These are phyloP conservation scores for Citrullus mucosospermus DNA, from an alignment of 306 rosid genomes.

Conservation along the genomic window DNA sequence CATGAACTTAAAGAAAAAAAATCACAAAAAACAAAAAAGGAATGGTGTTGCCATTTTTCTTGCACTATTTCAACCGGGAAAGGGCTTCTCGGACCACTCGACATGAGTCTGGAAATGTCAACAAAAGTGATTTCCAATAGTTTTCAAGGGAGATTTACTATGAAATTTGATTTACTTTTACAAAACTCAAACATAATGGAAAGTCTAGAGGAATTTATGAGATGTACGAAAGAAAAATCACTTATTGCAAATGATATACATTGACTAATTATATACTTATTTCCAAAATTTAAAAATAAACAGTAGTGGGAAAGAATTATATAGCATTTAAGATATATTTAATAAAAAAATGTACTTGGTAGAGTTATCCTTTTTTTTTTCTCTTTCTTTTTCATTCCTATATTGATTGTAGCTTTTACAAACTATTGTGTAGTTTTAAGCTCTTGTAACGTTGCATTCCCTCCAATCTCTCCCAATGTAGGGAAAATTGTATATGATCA, in stretches of 20 bases:
- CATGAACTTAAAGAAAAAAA: background rate
- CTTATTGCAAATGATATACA: background rate
- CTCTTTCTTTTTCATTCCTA: background rate
- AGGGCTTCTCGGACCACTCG: background rate
- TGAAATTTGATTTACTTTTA: background rate
- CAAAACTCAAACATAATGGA: background rate
- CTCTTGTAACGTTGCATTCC: background rate
- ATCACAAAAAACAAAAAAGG: background rate
- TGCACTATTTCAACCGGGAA: background rate
- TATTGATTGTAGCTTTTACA: background rate
- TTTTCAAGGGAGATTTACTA: background rate
- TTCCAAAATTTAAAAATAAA: background rate
- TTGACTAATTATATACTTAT: background rate
- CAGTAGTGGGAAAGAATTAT: background rate
- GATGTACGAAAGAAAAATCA: background rate
- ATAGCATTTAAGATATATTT: background rate
- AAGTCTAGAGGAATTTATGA: background rate
- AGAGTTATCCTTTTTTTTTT: background rate
- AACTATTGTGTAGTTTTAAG: background rate
- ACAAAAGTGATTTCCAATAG: background rate
- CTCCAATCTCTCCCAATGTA: background rate
- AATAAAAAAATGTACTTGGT: background rate
- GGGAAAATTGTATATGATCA: conserved; percentile 32
- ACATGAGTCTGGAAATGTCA: background rate
- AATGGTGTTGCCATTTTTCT: background rate